phyloP scores from a whole-genome alignment of 2,329 filamentous ascomycete species.

The Metarhizium rileyi region DNA sequence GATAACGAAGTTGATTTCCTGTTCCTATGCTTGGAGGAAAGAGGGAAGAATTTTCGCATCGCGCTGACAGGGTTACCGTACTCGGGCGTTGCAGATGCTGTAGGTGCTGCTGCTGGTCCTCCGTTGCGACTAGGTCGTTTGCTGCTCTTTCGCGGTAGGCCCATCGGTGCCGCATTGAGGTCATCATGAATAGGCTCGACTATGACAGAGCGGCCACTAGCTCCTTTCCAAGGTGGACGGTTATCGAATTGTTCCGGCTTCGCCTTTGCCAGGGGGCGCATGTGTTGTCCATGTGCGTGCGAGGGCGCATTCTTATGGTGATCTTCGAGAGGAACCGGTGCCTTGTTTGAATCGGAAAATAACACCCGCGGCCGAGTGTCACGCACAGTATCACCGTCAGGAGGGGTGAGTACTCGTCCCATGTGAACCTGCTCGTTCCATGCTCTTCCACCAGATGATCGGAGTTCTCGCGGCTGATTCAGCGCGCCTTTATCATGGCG shows the following conservation, averaged over 20 bases:
- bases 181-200: slow-evolving; percentile 57
- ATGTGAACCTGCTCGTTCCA: slow-evolving; percentile 3
- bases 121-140: slow-evolving; percentile 25
- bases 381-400: neutral
- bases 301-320: slow-evolving; percentile 16
- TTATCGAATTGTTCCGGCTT: slow-evolving; percentile 29
- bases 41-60: slow-evolving; percentile 22
- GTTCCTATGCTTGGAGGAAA: slow-evolving; percentile 5
- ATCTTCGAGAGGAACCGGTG: slow-evolving; percentile 15
- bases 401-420: neutral
- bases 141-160: slow-evolving; percentile 41
- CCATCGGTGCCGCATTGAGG: slow-evolving; percentile 43
- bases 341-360: neutral
- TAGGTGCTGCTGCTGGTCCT: slow-evolving; percentile 10
- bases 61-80: slow-evolving; percentile 17
- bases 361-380: neutral
- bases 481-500: neutral
- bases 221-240: slow-evolving; percentile 60
- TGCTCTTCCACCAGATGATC: neutral
- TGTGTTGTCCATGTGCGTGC: slow-evolving; percentile 23
- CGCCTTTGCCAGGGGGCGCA: slow-evolving; percentile 24
- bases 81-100: slow-evolving; percentile 24
- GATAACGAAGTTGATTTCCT: neutral
- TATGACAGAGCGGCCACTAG: slow-evolving; percentile 57
- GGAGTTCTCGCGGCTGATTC: neutral